Evolutionary conservation across 768 basidiomycete genomes (phyloP).

Genomic region (Tylopilus intermedius): DNA sequence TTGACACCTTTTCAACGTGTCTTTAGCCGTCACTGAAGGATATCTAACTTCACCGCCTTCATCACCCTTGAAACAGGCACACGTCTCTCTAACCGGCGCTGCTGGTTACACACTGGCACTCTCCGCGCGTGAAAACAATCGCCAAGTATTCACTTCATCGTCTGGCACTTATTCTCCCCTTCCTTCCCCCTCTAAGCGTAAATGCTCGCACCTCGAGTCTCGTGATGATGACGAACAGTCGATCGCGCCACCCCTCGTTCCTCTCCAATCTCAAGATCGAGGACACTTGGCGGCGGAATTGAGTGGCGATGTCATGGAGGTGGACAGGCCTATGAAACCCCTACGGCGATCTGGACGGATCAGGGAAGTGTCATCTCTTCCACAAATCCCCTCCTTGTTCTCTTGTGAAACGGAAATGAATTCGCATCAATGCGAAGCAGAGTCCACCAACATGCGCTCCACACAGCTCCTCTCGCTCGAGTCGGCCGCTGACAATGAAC

Average conservation of each 20-base stretch:
- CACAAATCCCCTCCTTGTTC: conserved; percentile 21
- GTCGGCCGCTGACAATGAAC: conserved; percentile 24
- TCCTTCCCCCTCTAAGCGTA: conserved; percentile 36
- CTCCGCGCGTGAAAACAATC: conserved; percentile 54
- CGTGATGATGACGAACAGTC: conserved; percentile 19
- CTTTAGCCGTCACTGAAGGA: conserved; percentile 56
- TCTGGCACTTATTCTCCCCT: conserved; percentile 31
- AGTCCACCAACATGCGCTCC: conserved; percentile 16
- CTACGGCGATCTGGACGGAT: conserved; percentile 31
- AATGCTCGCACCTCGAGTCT: conserved; percentile 21
- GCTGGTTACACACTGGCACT: conserved; percentile 37
- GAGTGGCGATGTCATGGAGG: conserved; percentile 25
- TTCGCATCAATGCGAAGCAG: conserved; percentile 22
- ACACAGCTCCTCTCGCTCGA: conserved; percentile 17
- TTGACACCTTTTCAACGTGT: conserved; percentile 22
- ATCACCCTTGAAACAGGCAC: conserved; percentile 29
- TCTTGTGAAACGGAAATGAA: conserved; percentile 32
- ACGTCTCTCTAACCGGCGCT: conserved; percentile 16
- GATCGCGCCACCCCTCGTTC: conserved; percentile 14
- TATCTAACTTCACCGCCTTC: conserved; percentile 44
- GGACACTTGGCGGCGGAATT: conserved; percentile 19
- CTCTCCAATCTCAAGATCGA: conserved; percentile 23
- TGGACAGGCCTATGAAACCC: conserved; percentile 35
- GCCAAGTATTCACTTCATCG: conserved; percentile 39
- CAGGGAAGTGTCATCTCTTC: conserved; percentile 25